phyloP scores from a whole-genome alignment of 2,329 filamentous ascomycete genomes.

The Trichoderma asperellum region DNA sequence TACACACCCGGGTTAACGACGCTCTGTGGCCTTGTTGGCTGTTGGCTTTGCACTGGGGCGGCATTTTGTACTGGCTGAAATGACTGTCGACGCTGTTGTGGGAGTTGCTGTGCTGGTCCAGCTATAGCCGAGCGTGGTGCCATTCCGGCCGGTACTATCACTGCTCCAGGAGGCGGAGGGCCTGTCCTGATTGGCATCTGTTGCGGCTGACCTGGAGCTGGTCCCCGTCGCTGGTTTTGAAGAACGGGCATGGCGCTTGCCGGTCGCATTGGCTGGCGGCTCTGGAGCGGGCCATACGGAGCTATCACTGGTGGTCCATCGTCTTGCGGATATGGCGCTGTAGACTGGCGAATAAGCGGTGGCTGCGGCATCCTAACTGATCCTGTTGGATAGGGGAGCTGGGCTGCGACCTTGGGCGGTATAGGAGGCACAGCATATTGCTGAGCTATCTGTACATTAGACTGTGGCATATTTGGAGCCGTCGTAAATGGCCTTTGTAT shows the following conservation, averaged over 20 bases:
- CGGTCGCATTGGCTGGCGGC: slow-evolving; percentile 25
- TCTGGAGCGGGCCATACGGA: slow-evolving; percentile 9
- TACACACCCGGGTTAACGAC: slow-evolving; percentile 11
- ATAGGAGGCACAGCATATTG: not conserved
- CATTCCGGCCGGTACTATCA: slow-evolving; percentile 14
- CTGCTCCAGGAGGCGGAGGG: not conserved
- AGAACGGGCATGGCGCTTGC: slow-evolving; percentile 28
- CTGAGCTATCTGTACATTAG: not conserved
- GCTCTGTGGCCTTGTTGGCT: slow-evolving; percentile 26
- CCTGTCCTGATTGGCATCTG: slow-evolving; percentile 15
- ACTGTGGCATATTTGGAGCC: not conserved
- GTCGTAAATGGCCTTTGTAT: slow-evolving; percentile 19
- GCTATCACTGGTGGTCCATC: slow-evolving; percentile 6
- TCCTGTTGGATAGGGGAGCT: slow-evolving; percentile 16
- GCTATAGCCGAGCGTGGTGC: slow-evolving; percentile 14
- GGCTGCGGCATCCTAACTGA: slow-evolving; percentile 2
- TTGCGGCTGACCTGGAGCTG: slow-evolving; percentile 3
- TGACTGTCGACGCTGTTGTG: slow-evolving; percentile 19
- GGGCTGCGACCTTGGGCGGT: not conserved
- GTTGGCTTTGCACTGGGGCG: not conserved
- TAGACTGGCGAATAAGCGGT: slow-evolving; percentile 1
- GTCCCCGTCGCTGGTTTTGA: slow-evolving; percentile 1
- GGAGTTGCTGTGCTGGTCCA: slow-evolving; percentile 12
- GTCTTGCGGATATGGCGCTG: slow-evolving; percentile 25
- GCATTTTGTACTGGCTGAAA: slow-evolving; percentile 5